A percentile compares a stretch with the other conserved stretches of the same genome.
These are phyloP conservation scores for Colletotrichum chrysophilum DNA, from an alignment of 2,329 filamentous ascomycete species.

Conservation along the genomic window DNA sequence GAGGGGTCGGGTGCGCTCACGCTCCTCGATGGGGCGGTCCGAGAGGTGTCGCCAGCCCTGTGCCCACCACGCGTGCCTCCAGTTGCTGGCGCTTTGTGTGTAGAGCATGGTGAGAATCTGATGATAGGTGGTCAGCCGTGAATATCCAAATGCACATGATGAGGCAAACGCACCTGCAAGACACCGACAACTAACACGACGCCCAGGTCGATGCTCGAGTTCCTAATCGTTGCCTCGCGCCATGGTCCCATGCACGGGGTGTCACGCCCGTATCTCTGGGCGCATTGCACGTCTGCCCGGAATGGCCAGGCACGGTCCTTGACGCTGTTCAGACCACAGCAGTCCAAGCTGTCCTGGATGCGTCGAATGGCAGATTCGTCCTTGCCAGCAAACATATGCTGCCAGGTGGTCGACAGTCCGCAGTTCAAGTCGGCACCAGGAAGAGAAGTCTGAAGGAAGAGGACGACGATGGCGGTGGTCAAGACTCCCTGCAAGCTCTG, in stretches of 20 bases:
- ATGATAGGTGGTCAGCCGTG: not conserved
- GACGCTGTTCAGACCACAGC: slow-evolving; percentile 67
- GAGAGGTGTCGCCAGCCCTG: slow-evolving; percentile 16
- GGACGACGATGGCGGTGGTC: slow-evolving; percentile 48
- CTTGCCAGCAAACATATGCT: slow-evolving; percentile 54
- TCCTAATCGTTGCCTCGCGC: slow-evolving; percentile 58
- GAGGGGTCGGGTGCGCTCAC: slow-evolving; percentile 13
- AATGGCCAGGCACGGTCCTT: slow-evolving; percentile 71
- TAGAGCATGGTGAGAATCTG: slow-evolving; percentile 16
- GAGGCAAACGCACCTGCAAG: slow-evolving; percentile 55
- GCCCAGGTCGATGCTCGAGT: slow-evolving; percentile 59
- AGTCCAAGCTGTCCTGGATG: slow-evolving; percentile 70
- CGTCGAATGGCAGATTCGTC: slow-evolving; percentile 54
- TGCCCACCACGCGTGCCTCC: slow-evolving; percentile 23
- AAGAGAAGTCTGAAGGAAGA: slow-evolving; percentile 40
- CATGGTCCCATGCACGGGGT: slow-evolving; percentile 59
- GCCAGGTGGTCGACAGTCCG: slow-evolving; percentile 62
- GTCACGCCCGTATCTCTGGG: slow-evolving; percentile 48
- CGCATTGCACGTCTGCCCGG: slow-evolving; percentile 42
- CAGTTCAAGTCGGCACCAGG: slow-evolving; percentile 50
- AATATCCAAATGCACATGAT: not conserved
- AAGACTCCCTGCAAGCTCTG: slow-evolving; percentile 49
- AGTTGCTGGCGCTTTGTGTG: slow-evolving; percentile 16
- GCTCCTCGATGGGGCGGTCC: slow-evolving; percentile 5
- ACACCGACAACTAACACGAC: slow-evolving; percentile 58